These are phyloP conservation scores for Tuber microsphaerosporum DNA, from an alignment of 495 filamentous ascomycete species.

Conservation along the genomic window DNA sequence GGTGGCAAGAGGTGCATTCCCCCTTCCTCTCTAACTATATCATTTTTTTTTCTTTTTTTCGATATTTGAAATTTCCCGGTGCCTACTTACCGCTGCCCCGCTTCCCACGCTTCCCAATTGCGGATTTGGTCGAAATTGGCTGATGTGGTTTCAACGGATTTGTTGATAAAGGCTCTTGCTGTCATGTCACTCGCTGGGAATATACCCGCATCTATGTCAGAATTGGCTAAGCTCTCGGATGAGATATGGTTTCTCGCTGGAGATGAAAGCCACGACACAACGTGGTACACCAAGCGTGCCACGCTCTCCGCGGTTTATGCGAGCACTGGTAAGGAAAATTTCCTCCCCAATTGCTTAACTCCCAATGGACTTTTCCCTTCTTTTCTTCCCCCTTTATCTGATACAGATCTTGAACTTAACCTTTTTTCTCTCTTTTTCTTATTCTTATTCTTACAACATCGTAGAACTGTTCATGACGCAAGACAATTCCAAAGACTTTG, in stretches of 20 bases:
- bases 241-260: constrained; percentile 83
- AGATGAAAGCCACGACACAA: constrained; percentile 69
- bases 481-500: constrained; percentile 59
- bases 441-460: background rate
- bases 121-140: constrained; percentile 1
- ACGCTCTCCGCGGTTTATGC: constrained; percentile 74
- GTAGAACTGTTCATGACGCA: constrained; percentile 85
- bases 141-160: constrained; percentile 12
- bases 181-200: constrained; percentile 75
- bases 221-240: constrained; percentile 72
- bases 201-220: constrained; percentile 66
- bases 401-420: background rate
- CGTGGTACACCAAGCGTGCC: constrained; percentile 86
- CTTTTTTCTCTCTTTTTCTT: background rate
- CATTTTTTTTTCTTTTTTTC: background rate
- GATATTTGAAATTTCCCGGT: background rate
- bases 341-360: background rate
- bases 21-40: background rate
- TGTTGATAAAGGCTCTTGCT: constrained; percentile 62
- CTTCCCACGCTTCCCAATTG: background rate
- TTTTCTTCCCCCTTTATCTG: background rate
- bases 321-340: constrained; percentile 47
- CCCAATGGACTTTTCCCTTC: background rate
- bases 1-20: constrained; percentile 73
- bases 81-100: background rate